Base-by-base conservation (phyloP, 371 early-diverging fungal genomes). In the Homolaphlyctis polyrhiza region DNA sequence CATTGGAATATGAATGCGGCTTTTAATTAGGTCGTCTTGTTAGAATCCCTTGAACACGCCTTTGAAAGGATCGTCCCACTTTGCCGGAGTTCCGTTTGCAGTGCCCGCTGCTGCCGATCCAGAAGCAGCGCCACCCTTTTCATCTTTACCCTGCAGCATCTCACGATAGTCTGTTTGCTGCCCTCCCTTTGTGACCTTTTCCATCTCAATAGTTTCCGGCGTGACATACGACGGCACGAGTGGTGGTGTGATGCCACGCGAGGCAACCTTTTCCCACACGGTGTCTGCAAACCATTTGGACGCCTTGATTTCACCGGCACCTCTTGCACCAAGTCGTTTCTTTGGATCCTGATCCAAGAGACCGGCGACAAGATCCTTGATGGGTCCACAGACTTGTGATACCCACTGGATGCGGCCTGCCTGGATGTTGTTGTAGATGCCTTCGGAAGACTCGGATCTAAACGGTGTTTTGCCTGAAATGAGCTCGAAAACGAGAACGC, bases 231-330 rank as follows among this genome's bases (percentile, higher is more conserved):
- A 60, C 1, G 89, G 89, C 60, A 85, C 75, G 69, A 86, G 87
- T 1, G 94, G 94, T 35, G 92, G 90, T 3, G 78, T 71, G 11
- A 82, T 74, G 69, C 83, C 78, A 36, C 88, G 71, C 30, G 78
- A 67, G 32, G 78, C 82, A 4, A 92, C 73, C 34, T 79, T 72
- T 18, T 79, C 72, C 89, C 91, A 94, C 50, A 87, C 80, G 25
- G 93, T 71, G 18, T 77, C 81, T 25, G 78, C 79, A 71, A 92
- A 93, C 81, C 91, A 93, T 5, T 86, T 77, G 65, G 91, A 91
- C 1, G 72, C 71, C 71, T 88, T 88, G 65, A 93, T 86, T 57
- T 83, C 87, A n/a, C 71, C 75, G 21, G 77, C 81, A 11, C 85
- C 88, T 3, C 71, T 55, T 57, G 62, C 60, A 13, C 87, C 88